Percentiles rank a stretch among this genome's conserved stretches.
Conservation (phyloP, 768 basidiomycete species). For the Cystobasidium onofrii region DNA sequence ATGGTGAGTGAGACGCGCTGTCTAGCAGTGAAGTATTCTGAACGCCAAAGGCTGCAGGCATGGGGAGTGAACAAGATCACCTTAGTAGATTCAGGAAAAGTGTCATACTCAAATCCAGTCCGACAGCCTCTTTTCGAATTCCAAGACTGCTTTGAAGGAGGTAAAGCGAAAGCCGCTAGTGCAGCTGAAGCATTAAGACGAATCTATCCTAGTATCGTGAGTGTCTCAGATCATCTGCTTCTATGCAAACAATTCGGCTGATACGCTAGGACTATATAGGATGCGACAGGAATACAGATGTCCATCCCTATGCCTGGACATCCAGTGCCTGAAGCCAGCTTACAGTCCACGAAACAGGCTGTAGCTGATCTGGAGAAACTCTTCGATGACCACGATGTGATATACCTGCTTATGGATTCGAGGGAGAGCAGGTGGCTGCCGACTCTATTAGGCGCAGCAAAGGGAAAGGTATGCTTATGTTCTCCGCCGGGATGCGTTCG, state of each 20-base stretch:
- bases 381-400: slow-evolving; percentile 74
- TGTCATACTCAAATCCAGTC: slow-evolving; percentile 96
- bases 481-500: too few species aligned
- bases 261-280: slow-evolving; percentile 50
- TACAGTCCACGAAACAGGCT: slow-evolving; percentile 59
- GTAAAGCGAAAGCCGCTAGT: slow-evolving; percentile 84
- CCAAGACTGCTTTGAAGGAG: slow-evolving; percentile 82
- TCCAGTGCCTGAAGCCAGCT: slow-evolving; percentile 58
- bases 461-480: slow-evolving; percentile 60
- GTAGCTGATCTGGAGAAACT: slow-evolving; percentile 66
- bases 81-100: slow-evolving; percentile 77
- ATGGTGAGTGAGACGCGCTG: slow-evolving; percentile 55
- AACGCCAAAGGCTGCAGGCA: slow-evolving; percentile 52
- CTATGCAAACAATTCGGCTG: neutral
- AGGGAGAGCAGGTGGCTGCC: slow-evolving; percentile 94
- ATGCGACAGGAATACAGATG: slow-evolving; percentile 67
- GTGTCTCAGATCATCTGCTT: slow-evolving; percentile 43
- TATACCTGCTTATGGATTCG: slow-evolving; percentile 97
- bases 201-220: slow-evolving; percentile 85
- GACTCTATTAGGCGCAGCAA: slow-evolving; percentile 72
- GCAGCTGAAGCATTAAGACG: slow-evolving; percentile 76
- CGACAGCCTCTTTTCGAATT: slow-evolving; percentile 95
- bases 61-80: slow-evolving; percentile 95
- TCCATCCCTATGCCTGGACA: slow-evolving; percentile 97
- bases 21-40: neutral